Percentiles rank a stretch among this genome's conserved stretches.
Conservation (phyloP, 441 rosid genomes). For the Corymbia citriodora region DNA sequence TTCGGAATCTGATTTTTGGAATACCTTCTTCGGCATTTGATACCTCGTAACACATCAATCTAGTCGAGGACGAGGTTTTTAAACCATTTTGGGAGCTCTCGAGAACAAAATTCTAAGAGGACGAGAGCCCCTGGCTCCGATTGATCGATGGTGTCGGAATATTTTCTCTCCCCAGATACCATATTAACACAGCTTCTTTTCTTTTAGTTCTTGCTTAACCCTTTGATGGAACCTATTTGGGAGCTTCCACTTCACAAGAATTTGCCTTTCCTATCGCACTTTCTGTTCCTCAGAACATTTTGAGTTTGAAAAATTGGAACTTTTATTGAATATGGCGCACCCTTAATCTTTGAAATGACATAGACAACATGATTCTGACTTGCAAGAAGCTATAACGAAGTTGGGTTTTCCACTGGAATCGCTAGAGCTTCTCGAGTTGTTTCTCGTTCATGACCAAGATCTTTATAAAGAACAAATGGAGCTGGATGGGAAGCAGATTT, state of each 20-base stretch:
- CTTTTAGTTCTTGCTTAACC: neutral
- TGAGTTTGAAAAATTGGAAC: neutral
- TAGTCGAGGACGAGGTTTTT: accelerated
- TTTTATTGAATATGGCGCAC: neutral
- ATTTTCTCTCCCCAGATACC: neutral
- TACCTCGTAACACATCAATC: accelerated
- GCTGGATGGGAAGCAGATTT: neutral
- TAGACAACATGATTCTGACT: neutral
- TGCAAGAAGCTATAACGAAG: neutral
- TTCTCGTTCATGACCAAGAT: neutral
- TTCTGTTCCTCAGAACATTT: neutral
- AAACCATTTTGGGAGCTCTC: neutral
- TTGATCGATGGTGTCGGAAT: neutral
- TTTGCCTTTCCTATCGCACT: neutral
- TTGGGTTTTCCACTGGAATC: neutral
- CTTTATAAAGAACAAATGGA: neutral
- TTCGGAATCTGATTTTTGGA: neutral
- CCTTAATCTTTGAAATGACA: neutral
- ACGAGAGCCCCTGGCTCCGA: neutral
- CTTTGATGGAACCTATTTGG: neutral
- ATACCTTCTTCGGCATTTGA: neutral
- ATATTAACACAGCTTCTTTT: neutral
- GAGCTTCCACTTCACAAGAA: neutral
- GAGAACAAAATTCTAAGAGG: neutral
- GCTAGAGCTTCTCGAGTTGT: neutral